phyloP scores from a whole-genome alignment of 306 rosid species.

The Luffa acutangula region DNA sequence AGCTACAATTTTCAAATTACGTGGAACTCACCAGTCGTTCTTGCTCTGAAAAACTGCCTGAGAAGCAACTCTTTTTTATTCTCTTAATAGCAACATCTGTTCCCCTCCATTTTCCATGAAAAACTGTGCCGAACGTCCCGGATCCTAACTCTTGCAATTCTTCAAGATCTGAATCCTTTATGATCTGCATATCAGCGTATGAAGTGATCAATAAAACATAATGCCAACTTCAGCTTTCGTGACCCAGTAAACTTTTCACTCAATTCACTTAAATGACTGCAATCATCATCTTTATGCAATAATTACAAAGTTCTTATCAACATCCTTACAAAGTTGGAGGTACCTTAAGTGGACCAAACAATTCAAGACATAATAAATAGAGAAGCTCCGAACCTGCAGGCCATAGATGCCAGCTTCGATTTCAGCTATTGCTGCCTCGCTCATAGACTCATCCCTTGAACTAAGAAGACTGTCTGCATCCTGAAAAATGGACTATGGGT shows the following conservation, averaged over 20 bases:
- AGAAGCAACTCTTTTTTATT: conserved; percentile 83
- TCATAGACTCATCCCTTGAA: conserved; percentile 25
- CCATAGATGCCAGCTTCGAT: conserved; percentile 62
- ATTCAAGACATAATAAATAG: neutral
- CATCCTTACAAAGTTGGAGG: neutral
- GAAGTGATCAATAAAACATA: conserved; percentile 13
- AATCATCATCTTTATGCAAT: neutral
- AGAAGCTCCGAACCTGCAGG: conserved; percentile 57
- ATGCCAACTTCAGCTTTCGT: neutral
- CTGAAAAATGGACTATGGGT: conserved; percentile 29
- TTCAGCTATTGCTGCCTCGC: conserved; percentile 47
- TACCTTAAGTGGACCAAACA: neutral
- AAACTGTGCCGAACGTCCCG: conserved; percentile 96
- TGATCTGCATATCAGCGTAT: conserved; percentile 47
- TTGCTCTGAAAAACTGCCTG: conserved; percentile 81
- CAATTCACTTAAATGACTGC: neutral
- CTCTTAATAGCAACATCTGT: conserved; percentile 96
- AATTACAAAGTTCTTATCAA: neutral
- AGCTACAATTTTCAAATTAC: neutral
- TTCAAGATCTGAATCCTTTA: conserved; percentile 70
- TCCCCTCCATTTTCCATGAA: conserved; percentile 97
- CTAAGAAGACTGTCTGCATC: conserved; percentile 21
- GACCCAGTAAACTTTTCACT: neutral
- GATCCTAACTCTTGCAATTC: conserved; percentile 84
- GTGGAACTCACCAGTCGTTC: conserved; percentile 63